Evolutionary conservation across 2,329 filamentous ascomycete genomes (phyloP), one percentile per base, ranked within the genome.

Genomic region (Grosmannia serpens): DNA sequence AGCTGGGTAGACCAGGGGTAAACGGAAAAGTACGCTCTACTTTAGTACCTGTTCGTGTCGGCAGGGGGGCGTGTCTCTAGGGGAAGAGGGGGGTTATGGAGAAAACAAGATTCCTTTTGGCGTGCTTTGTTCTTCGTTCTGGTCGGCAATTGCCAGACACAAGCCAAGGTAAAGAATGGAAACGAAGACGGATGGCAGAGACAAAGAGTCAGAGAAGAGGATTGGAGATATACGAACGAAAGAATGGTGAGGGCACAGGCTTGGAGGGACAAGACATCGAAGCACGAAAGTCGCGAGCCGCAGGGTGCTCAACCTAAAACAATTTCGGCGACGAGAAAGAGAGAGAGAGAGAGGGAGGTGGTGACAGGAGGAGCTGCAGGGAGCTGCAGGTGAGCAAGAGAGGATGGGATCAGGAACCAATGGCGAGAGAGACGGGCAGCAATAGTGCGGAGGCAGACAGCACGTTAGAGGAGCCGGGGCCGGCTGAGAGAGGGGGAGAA

Each of bases 1-100:
- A 55, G 57, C 44, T 50, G 60, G 29, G 35, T 38, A 46, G 44
- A 29, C 33, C 33, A 52, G 53, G 53, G 58, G 26, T 24, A 49
- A 24, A 17, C n/a, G 24, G 44, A 49, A 49, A 46, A 29, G 29
- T 31, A 53, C 50, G 29, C 13, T n/a, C n/a, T 53, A 15, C 33
- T 35, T 22, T 11, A 44, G 26, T 22, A 27, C 17, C n/a, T 55
- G 49, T 41, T 29, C 13, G 56, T 53, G 60, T 55, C 29, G 26
- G 33, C 29, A 51, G 26, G 53, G 35, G 53, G 35, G 29, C n/a
- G 46, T 49, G 46, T 27, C 11, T 27, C 46, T 49, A 49, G 46
- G 20, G 29, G 20, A 26, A 52, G 50, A 13, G 26, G 26, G 13
- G 50, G 22, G 3, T 4, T 26, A 24, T 46, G 44, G 22, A 24